These are phyloP conservation scores for Melampsora abietis-canadensis DNA, from an alignment of 1,284 basidiomycete genomes.

Conservation along the genomic window DNA sequence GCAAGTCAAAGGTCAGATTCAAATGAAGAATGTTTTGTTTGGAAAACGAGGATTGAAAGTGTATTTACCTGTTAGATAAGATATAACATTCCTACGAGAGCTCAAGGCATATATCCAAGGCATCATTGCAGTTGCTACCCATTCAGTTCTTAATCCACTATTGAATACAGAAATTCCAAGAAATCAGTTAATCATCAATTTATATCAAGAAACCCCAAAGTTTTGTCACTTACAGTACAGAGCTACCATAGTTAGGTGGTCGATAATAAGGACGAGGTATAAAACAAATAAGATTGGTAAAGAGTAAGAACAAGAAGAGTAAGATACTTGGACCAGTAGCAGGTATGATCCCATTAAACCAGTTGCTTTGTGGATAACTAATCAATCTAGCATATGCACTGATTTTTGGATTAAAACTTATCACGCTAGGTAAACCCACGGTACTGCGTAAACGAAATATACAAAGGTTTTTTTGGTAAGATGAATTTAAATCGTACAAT, in stretches of 20 bases:
- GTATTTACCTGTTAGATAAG: slow-evolving; percentile 19
- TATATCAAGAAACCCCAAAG: too few species aligned
- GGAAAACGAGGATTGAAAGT: neutral
- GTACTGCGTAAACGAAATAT: neutral
- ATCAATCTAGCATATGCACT: slow-evolving; percentile 19
- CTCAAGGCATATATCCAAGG: slow-evolving; percentile 28
- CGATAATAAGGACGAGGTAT: slow-evolving; percentile 10
- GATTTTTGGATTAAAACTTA: slow-evolving; percentile 23
- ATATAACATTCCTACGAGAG: slow-evolving; percentile 26
- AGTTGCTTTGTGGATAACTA: slow-evolving; percentile 26
- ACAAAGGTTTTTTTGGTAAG: neutral
- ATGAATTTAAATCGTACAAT: neutral
- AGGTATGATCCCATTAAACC: slow-evolving; percentile 8
- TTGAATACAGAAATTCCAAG: too few species aligned
- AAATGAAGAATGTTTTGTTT: neutral
- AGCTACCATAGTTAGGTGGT: slow-evolving; percentile 2
- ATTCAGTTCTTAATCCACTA: slow-evolving; percentile 28
- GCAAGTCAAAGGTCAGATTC: neutral
- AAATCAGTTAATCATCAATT: too few species aligned
- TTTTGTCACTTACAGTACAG: neutral
- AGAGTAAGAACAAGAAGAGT: slow-evolving; percentile 33
- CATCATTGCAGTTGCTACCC: slow-evolving; percentile 32
- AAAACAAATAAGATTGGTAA: slow-evolving; percentile 21
- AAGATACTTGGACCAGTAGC: slow-evolving; percentile 28
- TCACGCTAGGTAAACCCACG: slow-evolving; percentile 15